These are phyloP conservation scores for Chlamydomonas schloesseri DNA, from an alignment of 139 green algal species.

Conservation along the genomic window DNA sequence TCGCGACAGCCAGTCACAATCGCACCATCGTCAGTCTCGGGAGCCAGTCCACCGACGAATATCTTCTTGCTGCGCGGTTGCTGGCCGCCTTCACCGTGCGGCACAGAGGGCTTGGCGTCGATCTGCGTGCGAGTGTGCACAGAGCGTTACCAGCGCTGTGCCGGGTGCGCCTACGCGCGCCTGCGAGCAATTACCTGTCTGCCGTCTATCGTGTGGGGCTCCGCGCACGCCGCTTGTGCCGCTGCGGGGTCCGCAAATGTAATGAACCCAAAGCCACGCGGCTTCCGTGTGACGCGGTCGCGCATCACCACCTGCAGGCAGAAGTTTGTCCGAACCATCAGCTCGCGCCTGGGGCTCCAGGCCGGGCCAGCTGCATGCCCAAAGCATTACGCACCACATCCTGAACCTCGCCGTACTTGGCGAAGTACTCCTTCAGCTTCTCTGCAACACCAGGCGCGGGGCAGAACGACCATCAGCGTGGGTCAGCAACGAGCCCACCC, in stretches of 20 bases:
- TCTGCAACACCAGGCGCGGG: conserved; percentile 59
- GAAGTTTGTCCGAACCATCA: not conserved
- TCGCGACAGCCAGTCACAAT: not conserved
- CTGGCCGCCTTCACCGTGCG: conserved; percentile 60
- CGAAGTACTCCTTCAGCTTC: conserved; percentile 77
- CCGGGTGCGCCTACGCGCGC: no score
- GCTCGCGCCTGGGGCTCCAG: not conserved
- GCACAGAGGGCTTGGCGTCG: conserved; percentile 87
- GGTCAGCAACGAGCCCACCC: not conserved
- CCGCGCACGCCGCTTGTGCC: conserved; percentile 69
- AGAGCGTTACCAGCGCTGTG: conserved; percentile 11
- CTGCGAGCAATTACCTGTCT: conserved; percentile 51
- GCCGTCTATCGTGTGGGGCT: conserved; percentile 78
- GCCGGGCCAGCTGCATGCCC: not conserved
- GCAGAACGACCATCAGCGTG: not conserved
- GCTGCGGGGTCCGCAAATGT: conserved; percentile 72
- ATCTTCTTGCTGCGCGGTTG: conserved; percentile 83
- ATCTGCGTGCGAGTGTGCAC: conserved; percentile 66
- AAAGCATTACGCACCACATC: conserved; percentile 70
- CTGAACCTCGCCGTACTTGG: conserved; percentile 73
- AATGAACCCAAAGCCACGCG: conserved; percentile 89
- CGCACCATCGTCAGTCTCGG: conserved; percentile 85
- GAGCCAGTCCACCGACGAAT: conserved; percentile 88
- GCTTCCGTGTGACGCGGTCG: conserved; percentile 74
- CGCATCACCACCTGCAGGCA: conserved; percentile 83